Evolutionary conservation across 2,329 filamentous ascomycete genomes (phyloP).

Genomic region (Neonectria faginata): DNA sequence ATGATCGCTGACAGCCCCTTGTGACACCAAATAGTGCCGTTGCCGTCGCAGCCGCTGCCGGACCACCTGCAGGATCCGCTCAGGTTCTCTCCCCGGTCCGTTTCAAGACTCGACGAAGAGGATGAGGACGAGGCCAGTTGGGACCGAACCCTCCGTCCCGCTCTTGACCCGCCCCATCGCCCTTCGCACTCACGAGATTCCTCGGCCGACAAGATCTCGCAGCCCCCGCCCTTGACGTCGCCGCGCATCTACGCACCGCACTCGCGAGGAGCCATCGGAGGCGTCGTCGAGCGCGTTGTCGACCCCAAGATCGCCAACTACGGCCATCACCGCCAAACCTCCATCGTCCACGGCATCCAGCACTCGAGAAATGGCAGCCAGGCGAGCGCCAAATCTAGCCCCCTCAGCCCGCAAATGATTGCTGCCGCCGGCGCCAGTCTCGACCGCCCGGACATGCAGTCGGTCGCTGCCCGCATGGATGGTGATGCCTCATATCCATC

Average conservation of each 20-base stretch:
- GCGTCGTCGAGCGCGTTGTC: conserved; percentile 63
- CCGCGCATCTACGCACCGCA: conserved; percentile 56
- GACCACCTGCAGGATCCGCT: conserved; percentile 65
- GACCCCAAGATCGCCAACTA: conserved; percentile 70
- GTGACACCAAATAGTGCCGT: conserved; percentile 61
- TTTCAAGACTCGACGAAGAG: conserved; percentile 65
- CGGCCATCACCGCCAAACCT: conserved; percentile 95
- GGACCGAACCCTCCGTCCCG: conserved; percentile 64
- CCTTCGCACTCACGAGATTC: conserved; percentile 68
- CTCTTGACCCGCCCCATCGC: conserved; percentile 57
- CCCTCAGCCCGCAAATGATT: conserved; percentile 88
- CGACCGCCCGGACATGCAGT: conserved; percentile 65
- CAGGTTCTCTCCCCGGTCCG: conserved; percentile 64
- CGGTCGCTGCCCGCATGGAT: conserved; percentile 59
- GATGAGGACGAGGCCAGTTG: conserved; percentile 63
- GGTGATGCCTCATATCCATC: conserved; percentile 53
- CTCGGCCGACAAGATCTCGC: conserved; percentile 66
- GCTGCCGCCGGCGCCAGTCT: conserved; percentile 72
- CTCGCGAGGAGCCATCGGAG: conserved; percentile 56
- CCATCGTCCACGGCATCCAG: conserved; percentile 95
- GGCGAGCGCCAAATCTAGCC: conserved; percentile 82
- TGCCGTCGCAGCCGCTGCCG: conserved; percentile 70
- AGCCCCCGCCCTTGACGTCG: conserved; percentile 48
- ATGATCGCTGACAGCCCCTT: conserved; percentile 41
- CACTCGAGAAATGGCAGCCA: conserved; percentile 92